phyloP scores from a whole-genome alignment of 768 basidiomycete species.

The Calocera cornea region DNA sequence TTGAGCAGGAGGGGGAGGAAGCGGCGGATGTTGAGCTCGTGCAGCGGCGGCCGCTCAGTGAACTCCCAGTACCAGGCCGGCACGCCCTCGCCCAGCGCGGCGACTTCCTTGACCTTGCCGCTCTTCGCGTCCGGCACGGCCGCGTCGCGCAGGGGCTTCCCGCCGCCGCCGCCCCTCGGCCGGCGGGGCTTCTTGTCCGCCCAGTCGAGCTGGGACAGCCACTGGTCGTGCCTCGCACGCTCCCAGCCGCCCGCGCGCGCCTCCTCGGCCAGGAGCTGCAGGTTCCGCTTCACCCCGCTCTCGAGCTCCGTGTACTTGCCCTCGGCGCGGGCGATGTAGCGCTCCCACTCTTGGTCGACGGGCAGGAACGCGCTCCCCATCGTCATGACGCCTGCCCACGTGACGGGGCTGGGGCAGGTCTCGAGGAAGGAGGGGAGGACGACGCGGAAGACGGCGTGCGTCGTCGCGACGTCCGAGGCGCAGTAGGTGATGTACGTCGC shows the following conservation, averaged over 20 bases:
- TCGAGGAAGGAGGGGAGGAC: conserved; percentile 70
- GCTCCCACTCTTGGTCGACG: conserved; percentile 81
- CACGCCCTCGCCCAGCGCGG: not conserved
- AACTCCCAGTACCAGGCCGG: conserved; percentile 5
- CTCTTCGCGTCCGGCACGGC: not conserved
- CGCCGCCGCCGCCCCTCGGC: conserved; percentile 14
- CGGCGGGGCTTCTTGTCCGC: conserved; percentile 48
- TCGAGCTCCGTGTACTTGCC: conserved; percentile 56
- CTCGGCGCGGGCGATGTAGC: conserved; percentile 69
- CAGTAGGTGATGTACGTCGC: conserved; percentile 74
- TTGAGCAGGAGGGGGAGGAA: not conserved
- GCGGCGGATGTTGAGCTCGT: not conserved
- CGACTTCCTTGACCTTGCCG: not conserved
- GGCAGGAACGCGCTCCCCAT: conserved; percentile 90
- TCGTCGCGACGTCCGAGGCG: conserved; percentile 68
- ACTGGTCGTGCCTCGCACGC: conserved; percentile 58
- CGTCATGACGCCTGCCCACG: conserved; percentile 75
- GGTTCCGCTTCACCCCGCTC: conserved; percentile 41
- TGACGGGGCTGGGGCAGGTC: conserved; percentile 82
- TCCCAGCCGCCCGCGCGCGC: conserved; percentile 32
- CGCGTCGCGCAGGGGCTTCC: not conserved
- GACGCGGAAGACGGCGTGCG: conserved; percentile 62
- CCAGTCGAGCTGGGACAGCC: conserved; percentile 91
- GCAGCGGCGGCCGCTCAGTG: not conserved
- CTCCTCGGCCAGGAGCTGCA: conserved; percentile 56